Evolutionary conservation across 495 filamentous ascomycete genomes (phyloP).

Genomic region (Aspergillus saccharolyticus): DNA sequence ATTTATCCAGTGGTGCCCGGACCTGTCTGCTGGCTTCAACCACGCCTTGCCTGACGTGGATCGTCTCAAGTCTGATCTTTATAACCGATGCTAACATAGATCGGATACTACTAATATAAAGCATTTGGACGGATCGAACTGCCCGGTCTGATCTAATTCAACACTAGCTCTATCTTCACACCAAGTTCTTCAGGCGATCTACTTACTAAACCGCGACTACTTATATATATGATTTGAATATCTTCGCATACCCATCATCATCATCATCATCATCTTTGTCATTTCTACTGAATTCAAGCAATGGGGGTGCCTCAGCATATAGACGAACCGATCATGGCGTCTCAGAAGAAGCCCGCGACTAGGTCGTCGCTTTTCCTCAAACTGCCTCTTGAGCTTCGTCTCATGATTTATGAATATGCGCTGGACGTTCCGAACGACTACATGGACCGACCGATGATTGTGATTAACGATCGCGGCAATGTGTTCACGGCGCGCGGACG

Average conservation of each 20-base stretch:
- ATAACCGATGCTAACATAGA: not conserved
- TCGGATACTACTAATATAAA: not conserved
- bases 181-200: not conserved
- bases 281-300: not conserved
- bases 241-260: not conserved
- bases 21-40: not conserved
- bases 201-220: not conserved
- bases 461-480: slow-evolving; percentile 32
- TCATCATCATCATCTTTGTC: not conserved
- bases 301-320: not conserved
- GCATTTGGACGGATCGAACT: not conserved
- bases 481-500: slow-evolving; percentile 28
- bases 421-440: slow-evolving; percentile 34
- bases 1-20: not conserved
- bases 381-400: slow-evolving; percentile 35
- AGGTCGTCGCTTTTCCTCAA: slow-evolving; percentile 20
- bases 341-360: not conserved
- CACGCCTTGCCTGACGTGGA: not conserved
- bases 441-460: slow-evolving; percentile 31
- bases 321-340: not conserved
- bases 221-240: not conserved
- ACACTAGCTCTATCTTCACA: not conserved
- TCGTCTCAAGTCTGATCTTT: not conserved
- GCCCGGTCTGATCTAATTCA: not conserved
- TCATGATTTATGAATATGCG: slow-evolving; percentile 41